Evolutionary conservation across 306 rosid genomes (phyloP), one percentile per base, ranked within the genome.

Genomic region (Cucumis melo): DNA sequence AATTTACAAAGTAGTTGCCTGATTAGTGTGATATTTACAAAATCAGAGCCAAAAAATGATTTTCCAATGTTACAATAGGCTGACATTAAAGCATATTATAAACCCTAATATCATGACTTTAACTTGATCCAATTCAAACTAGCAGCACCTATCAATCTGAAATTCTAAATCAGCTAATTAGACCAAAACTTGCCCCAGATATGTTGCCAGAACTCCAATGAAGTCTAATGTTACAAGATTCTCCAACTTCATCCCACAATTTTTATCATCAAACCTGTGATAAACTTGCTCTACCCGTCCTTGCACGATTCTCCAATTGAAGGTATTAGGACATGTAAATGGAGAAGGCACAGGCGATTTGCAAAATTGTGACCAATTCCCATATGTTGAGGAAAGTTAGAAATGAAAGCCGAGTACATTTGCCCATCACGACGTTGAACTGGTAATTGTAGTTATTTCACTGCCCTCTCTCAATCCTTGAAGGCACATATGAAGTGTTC

Each of bases 401-500:
- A 32, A 6, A 23, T 15, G 56, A 44, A 5, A 2, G 38, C 4
- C 56, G 1, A 10, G 74, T 44, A 44, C 38, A 13, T 13, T 7
- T 68, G 21, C 7, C 0, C 36, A 23, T 68, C 59, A 71, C 16
- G 41, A 24, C 8, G 76, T 48, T 48, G 59, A 48, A 27, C 76
- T 20, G 5, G 60, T 8, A 1, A 71, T 89, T 70, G 90, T 68
- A 6, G 91, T 84, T 64, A 86, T 84, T 78, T 86, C 96, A 72
- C 81, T 76, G 67, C 95, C 89, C 73, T 94, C 97, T 82, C 91
- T 90, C 77, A 92, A 83, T 82, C 96, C 97, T 85, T 92, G 96
- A 87, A 94, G 93, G 82, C 88, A 86, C 82, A 78, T 0, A 75
- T 92, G 92, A 79, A 94, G 78, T 39, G 88, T 82, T 81, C 96